Percentiles rank a stretch among this genome's conserved stretches.
Conservation (phyloP, 306 rosid genomes). For the Rosa multiflora region DNA sequence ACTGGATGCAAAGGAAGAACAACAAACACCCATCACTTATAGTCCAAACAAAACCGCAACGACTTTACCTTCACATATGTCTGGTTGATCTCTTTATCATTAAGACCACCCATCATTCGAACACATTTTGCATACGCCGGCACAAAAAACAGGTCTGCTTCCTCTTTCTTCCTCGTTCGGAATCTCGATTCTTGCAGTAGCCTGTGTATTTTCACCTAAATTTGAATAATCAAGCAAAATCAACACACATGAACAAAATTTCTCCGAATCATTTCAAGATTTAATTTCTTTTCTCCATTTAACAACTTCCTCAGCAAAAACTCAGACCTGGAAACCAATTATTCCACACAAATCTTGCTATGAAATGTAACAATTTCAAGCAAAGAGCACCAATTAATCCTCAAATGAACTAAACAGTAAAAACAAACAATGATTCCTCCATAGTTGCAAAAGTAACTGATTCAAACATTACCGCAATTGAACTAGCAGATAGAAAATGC, state of each 20-base stretch:
- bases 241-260: too few relatives aligned
- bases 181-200: slow-evolving; percentile 58
- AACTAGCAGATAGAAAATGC: too few relatives aligned
- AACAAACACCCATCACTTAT: neutral
- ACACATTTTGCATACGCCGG: slow-evolving; percentile 87
- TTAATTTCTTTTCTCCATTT: too few relatives aligned
- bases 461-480: neutral
- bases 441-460: neutral
- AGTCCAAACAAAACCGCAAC: neutral
- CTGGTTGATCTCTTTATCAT: slow-evolving; percentile 76
- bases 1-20: neutral
- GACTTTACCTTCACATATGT: slow-evolving; percentile 60
- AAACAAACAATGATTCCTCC: neutral
- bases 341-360: neutral
- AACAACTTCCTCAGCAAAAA: neutral
- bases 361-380: neutral
- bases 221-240: neutral
- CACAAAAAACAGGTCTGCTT: slow-evolving; percentile 90
- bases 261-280: too few relatives aligned
- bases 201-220: slow-evolving; percentile 93
- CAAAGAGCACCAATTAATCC: neutral
- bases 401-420: neutral
- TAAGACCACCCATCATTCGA: slow-evolving; percentile 89
- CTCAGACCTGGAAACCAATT: neutral
- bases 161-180: slow-evolving; percentile 74